These are phyloP conservation scores for Lolium rigidum DNA, from an alignment of 176 grass and related monocot genomes.

Conservation along the genomic window DNA sequence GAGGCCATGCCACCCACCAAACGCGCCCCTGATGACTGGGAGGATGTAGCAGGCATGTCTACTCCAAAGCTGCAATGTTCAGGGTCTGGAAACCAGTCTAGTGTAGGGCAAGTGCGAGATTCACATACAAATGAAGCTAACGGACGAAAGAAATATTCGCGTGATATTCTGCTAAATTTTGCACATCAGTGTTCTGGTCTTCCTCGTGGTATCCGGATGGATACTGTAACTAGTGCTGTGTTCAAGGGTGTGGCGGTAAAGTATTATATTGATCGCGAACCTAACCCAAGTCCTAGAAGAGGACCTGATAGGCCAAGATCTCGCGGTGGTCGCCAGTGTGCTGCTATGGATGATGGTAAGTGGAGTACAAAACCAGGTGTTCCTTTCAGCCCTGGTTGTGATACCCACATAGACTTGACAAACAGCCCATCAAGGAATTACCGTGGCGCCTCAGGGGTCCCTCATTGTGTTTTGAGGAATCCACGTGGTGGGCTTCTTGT, in stretches of 20 bases:
- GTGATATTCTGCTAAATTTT: slow-evolving; percentile 90
- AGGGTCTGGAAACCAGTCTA: slow-evolving; percentile 34
- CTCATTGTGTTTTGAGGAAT: slow-evolving; percentile 78
- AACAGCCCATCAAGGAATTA: slow-evolving; percentile 57
- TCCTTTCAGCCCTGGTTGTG: slow-evolving; percentile 66
- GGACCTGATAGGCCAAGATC: slow-evolving; percentile 64
- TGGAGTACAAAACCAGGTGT: slow-evolving; percentile 60
- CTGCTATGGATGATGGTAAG: slow-evolving; percentile 68
- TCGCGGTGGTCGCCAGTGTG: slow-evolving; percentile 58
- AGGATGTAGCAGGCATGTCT: slow-evolving; percentile 88
- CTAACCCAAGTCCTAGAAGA: slow-evolving; percentile 68
- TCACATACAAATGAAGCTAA: slow-evolving; percentile 51
- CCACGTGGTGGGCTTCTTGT: slow-evolving; percentile 69
- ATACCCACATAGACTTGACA: slow-evolving; percentile 54
- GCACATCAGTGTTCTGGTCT: slow-evolving; percentile 55
- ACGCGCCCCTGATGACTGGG: slow-evolving; percentile 98
- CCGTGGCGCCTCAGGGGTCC: slow-evolving; percentile 60
- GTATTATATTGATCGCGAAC: slow-evolving; percentile 66
- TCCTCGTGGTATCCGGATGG: slow-evolving; percentile 72
- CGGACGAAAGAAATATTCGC: slow-evolving; percentile 71
- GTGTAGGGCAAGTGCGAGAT: slow-evolving; percentile 30
- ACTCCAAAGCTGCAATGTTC: slow-evolving; percentile 68
- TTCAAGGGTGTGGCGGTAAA: slow-evolving; percentile 58
- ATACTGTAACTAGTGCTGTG: slow-evolving; percentile 47
- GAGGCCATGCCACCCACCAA: no score